Evolutionary conservation across 257 asterid species (phyloP).

Genomic region (Fraxinus quadrangulata): DNA sequence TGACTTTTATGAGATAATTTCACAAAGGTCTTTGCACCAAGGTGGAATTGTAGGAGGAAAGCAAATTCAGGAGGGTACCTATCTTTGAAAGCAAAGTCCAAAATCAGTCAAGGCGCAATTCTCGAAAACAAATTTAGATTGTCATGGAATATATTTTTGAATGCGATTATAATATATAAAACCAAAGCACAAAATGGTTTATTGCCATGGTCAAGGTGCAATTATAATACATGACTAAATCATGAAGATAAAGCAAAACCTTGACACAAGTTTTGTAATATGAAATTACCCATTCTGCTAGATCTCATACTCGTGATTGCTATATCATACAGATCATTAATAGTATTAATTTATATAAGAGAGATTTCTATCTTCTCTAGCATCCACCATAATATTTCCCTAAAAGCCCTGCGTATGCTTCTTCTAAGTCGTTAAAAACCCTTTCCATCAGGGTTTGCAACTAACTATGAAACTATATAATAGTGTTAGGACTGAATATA

Average conservation of each 20-base stretch:
- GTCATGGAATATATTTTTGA: background rate
- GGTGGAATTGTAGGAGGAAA: background rate
- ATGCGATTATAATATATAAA: background rate
- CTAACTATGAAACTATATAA: background rate
- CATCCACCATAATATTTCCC: background rate
- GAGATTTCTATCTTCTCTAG: background rate
- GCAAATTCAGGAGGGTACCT: background rate
- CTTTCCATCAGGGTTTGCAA: background rate
- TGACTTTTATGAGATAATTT: too few species aligned
- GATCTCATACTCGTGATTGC: background rate
- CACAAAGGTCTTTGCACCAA: background rate
- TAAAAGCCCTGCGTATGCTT: background rate
- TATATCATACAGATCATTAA: background rate
- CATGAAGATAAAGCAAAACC: background rate
- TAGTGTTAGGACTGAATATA: background rate
- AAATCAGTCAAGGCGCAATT: background rate
- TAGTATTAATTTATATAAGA: background rate
- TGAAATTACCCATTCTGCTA: background rate
- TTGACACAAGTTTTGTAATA: background rate
- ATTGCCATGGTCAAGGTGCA: background rate
- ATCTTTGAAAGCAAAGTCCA: background rate
- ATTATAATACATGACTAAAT: background rate
- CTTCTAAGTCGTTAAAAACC: background rate
- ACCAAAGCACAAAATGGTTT: background rate
- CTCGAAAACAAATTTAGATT: background rate